Conservation (phyloP, 1,139 yeast species). For the Pichia sp. region DNA sequence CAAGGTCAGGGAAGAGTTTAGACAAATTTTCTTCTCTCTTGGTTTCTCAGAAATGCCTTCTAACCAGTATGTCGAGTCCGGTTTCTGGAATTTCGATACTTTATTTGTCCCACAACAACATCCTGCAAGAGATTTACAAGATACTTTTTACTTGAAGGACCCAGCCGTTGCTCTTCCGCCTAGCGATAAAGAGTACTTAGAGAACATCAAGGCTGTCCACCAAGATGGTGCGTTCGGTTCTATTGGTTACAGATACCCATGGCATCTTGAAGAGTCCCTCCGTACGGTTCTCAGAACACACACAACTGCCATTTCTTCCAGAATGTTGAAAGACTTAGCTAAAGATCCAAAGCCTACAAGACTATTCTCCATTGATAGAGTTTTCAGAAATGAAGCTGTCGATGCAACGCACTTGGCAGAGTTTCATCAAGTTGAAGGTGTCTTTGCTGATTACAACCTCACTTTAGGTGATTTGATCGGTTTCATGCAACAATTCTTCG, state of each 20-base stretch:
- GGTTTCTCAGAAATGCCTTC: conserved; percentile 99
- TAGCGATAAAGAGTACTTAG: conserved; percentile 71
- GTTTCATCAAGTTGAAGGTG: conserved; percentile 99
- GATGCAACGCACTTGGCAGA: conserved; percentile 99
- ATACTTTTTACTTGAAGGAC: conserved; percentile 93
- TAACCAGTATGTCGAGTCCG: conserved; percentile 94
- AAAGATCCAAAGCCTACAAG: conserved; percentile 87
- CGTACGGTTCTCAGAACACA: conserved; percentile 94
- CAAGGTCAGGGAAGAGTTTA: conserved; percentile 94
- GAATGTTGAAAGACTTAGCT: conserved; percentile 83
- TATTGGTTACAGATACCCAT: conserved; percentile 96
- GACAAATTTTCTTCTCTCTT: conserved; percentile 95
- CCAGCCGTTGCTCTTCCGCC: conserved; percentile 80
- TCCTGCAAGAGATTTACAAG: conserved; percentile 98
- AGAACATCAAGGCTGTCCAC: conserved; percentile 77
- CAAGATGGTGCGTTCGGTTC: conserved; percentile 90
- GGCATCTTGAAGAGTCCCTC: conserved; percentile 88
- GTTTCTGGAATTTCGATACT: conserved; percentile 98
- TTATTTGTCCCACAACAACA: conserved; percentile 97
- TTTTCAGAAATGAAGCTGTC: conserved; percentile 98
- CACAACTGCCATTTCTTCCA: conserved; percentile 90
- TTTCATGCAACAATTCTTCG: conserved; percentile 96
- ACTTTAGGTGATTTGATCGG: conserved; percentile 96
- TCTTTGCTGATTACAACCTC: conserved; percentile 90
- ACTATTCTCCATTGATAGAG: conserved; percentile 94